Conservation (phyloP, 306 rosid species). For the Corylus americana region DNA sequence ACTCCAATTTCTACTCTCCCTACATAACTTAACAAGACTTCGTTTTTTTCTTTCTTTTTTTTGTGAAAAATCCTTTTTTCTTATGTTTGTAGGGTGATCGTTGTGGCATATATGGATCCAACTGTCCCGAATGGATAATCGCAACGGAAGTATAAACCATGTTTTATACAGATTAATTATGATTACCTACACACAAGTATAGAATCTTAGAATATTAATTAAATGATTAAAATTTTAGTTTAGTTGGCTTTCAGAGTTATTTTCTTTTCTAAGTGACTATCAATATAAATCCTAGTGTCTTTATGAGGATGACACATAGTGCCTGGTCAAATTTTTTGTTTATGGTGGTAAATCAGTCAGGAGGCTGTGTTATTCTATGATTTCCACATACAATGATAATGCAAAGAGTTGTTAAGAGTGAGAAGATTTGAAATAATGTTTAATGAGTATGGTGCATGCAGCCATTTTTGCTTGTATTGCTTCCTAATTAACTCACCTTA, state of each 20-base stretch:
- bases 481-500: not conserved
- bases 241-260: not conserved
- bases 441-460: not conserved
- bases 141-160: conserved; percentile 71
- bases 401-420: not conserved
- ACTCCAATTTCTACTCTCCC: conserved; percentile 28
- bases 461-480: not conserved
- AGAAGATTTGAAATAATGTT: not conserved
- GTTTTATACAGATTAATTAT: too few relatives aligned
- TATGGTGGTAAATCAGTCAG: not conserved
- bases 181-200: not conserved
- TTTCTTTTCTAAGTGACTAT: too few relatives aligned
- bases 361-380: not conserved
- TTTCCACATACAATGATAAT: not conserved
- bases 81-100: conserved; percentile 62
- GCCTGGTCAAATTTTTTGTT: too few relatives aligned
- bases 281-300: too few relatives aligned
- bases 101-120: conserved; percentile 84
- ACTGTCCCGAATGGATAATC: conserved; percentile 81
- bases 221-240: too few relatives aligned
- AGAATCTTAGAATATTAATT: not conserved
- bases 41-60: too few relatives aligned
- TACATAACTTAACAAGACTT: not conserved
- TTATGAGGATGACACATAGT: too few relatives aligned
- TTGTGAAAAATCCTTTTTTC: not conserved